Percentiles rank a stretch among this genome's conserved stretches.
phyloP scores from a whole-genome alignment of 768 basidiomycete genomes.

The Russula compacta region DNA sequence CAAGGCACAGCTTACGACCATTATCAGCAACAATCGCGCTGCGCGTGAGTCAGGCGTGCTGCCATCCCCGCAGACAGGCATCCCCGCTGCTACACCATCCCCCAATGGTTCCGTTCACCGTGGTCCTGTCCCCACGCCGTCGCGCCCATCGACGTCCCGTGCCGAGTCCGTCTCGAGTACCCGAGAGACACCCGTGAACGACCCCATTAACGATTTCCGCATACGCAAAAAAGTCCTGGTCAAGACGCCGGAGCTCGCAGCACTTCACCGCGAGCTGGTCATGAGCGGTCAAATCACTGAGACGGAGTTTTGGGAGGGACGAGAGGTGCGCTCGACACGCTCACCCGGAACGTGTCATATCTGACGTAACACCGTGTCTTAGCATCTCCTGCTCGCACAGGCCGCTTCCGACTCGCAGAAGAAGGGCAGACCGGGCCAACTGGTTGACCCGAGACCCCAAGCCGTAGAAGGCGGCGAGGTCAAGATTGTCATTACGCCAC shows the following conservation, averaged over 20 bases:
- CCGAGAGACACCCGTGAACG: conserved; percentile 48
- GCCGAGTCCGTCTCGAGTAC: conserved; percentile 52
- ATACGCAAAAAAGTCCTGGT: conserved; percentile 73
- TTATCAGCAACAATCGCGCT: conserved; percentile 65
- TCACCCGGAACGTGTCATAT: conserved; percentile 18
- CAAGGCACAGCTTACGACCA: conserved; percentile 67
- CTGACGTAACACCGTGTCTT: conserved; percentile 22
- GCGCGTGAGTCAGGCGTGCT: conserved; percentile 11
- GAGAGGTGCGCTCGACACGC: conserved; percentile 52
- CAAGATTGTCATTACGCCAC: conserved; percentile 84
- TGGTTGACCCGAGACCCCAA: conserved; percentile 84
- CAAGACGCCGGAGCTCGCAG: conserved; percentile 66
- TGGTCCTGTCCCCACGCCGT: conserved; percentile 26
- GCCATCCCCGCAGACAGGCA: conserved; percentile 13
- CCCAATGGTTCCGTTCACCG: conserved; percentile 19
- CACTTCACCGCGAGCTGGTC: conserved; percentile 84
- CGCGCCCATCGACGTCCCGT: conserved; percentile 47
- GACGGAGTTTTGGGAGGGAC: conserved; percentile 94
- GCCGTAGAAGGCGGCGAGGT: conserved; percentile 77
- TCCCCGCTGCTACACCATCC: conserved; percentile 23
- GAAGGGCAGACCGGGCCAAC: conserved; percentile 75
- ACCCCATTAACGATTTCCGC: conserved; percentile 58
- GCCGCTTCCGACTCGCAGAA: conserved; percentile 62
- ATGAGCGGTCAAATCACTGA: conserved; percentile 79
- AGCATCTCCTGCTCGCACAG: conserved; percentile 74